Evolutionary conservation across 345 rosid genomes (phyloP), one percentile per base, ranked within the genome.

Genomic region (Brassica rapa): DNA sequence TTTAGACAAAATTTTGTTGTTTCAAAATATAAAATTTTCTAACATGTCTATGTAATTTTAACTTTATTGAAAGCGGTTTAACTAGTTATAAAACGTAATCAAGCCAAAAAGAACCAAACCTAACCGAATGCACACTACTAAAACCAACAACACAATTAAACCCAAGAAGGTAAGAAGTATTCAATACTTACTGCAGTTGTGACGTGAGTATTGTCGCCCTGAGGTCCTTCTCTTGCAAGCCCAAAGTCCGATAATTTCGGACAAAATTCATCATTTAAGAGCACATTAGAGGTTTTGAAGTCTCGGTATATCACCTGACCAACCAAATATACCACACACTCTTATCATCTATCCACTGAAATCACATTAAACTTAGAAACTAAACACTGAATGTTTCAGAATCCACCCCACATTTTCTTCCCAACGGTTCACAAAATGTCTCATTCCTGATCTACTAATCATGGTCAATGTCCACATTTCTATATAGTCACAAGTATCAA

Each of bases 201-300:
- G 76, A 92, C 97, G 68, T 94, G 98, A 7, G 92, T 86, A n/a
- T 60, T 82, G 68, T 89, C 97, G 5, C 82, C 91, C 23, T 80
- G 43, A 35, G 97, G 98, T 5, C 98, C 98, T 76, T 89, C 97
- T 87, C 98, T 85, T 0, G 97, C 98, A 32, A 94, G 90, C 2
- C 98, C 97, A 61, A 92, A 94, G 83, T 94, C 97, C 5, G 97
- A 92, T 77, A 94, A 91, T 83, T 86, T 94, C 3, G 98, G 88
- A 12, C 83, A 83, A 59, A 88, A 85, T 15, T 86, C 80, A 62
- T 89, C 91, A 65, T 94, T 86, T 80, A 94, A 53, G 46, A 92
- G 84, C 32, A 94, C 90, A 63, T 94, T 94, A 11, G 98, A 90
- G 1, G 91, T 82, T 67, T 94, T 94, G 77, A 90, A 87, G 76